Conservation (phyloP, 139 green algal species). For the Ettlia oleoabundans region DNA sequence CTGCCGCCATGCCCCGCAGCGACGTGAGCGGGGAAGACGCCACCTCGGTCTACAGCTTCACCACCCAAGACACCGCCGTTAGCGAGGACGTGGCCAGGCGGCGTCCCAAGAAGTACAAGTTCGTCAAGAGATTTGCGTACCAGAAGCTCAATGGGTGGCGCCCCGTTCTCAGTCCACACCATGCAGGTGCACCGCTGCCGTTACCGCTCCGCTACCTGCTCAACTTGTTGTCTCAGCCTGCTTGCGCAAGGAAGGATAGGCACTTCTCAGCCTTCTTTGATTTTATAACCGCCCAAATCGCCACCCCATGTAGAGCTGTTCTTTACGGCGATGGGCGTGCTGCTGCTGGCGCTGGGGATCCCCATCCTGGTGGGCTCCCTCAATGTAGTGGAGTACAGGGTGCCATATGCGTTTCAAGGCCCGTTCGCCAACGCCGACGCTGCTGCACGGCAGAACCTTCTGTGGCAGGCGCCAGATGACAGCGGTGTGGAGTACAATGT, state of each 20-base stretch:
- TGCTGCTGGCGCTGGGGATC: slow-evolving; percentile 55
- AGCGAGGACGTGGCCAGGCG: not conserved
- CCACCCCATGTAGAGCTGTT: slow-evolving; percentile 39
- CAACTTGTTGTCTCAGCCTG: not conserved
- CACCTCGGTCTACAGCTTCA: slow-evolving; percentile 8
- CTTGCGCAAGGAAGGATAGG: no score
- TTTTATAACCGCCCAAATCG: no score
- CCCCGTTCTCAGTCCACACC: slow-evolving; percentile 13
- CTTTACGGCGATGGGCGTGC: slow-evolving; percentile 30
- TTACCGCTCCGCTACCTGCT: not conserved
- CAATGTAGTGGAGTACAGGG: slow-evolving; percentile 41
- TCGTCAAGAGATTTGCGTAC: slow-evolving; percentile 24
- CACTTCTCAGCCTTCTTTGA: no score
- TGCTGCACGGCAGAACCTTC: slow-evolving; percentile 2
- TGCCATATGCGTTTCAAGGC: slow-evolving; percentile 50
- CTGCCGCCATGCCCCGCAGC: slow-evolving; percentile 14
- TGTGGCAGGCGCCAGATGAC: slow-evolving; percentile 11
- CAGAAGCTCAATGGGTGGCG: slow-evolving; percentile 31
- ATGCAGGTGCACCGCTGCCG: not conserved
- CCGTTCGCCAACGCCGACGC: slow-evolving; percentile 9
- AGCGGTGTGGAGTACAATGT: slow-evolving; percentile 29
- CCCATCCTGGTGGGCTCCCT: slow-evolving; percentile 57
- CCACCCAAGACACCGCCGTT: slow-evolving; percentile 10
- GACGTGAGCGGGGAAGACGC: not conserved
- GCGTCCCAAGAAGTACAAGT: slow-evolving; percentile 16